Percentiles rank a stretch among this genome's conserved stretches.
These are phyloP conservation scores for Saccharomycodes ludwigii DNA, from an alignment of 805 yeast species.

Conservation along the genomic window DNA sequence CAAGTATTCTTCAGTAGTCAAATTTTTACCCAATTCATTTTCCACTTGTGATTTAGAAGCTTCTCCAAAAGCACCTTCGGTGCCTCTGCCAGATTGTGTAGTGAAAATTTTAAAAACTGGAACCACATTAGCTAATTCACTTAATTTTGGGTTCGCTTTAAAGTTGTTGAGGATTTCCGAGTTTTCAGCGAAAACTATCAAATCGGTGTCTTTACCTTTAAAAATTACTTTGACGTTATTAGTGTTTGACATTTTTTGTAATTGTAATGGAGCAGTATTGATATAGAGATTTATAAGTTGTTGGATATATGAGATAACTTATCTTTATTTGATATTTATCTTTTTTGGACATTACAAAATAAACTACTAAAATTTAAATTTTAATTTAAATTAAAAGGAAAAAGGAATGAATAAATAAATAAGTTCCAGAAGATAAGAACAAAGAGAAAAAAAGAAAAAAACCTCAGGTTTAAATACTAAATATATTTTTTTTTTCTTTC, in stretches of 20 bases:
- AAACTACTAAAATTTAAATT: not conserved
- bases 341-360: not conserved
- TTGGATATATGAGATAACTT: not conserved
- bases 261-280: too few relatives aligned
- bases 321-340: not conserved
- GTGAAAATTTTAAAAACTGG: conserved; percentile 52
- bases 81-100: conserved; percentile 47
- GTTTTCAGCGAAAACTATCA: conserved; percentile 52
- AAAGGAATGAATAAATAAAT: not conserved
- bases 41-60: conserved; percentile 56
- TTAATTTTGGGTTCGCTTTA: conserved; percentile 32
- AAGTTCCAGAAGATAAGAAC: too few relatives aligned
- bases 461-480: too few relatives aligned
- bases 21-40: conserved; percentile 52
- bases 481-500: too few relatives aligned
- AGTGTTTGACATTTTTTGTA: conserved; percentile 18
- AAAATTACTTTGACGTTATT: conserved; percentile 40
- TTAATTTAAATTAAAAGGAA: not conserved
- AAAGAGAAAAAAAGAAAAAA: too few relatives aligned
- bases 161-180: conserved; percentile 35
- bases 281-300: not conserved
- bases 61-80: conserved; percentile 57
- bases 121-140: conserved; percentile 51
- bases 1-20: conserved; percentile 42
- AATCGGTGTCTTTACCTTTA: conserved; percentile 54